Conservation (phyloP, 1,139 yeast species). For the Taphrina wiesneri region DNA sequence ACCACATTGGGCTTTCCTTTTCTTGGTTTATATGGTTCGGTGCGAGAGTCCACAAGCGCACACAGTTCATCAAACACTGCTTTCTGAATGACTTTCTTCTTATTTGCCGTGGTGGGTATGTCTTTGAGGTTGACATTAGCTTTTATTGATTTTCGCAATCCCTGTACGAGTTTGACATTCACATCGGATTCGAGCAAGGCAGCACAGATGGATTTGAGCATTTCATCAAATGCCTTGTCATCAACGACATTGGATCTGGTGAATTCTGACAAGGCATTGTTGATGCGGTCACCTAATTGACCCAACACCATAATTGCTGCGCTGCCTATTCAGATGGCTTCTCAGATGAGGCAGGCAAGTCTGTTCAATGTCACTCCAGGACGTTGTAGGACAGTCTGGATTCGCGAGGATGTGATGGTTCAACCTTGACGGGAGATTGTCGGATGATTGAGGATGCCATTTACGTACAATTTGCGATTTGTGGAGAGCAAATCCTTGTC, state of each 20-base stretch:
- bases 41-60: constrained; percentile 69
- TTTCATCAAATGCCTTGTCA: constrained; percentile 61
- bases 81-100: constrained; percentile 79
- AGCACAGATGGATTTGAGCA: constrained; percentile 84
- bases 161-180: constrained; percentile 77
- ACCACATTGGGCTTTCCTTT: constrained; percentile 72
- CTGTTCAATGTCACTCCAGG: too few species aligned
- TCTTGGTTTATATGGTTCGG: constrained; percentile 78
- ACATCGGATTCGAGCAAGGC: constrained; percentile 93
- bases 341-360: too few species aligned
- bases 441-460: not conserved
- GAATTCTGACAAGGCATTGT: constrained; percentile 69
- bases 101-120: constrained; percentile 56
- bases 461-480: too few species aligned
- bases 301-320: constrained; percentile 77
- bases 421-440: not conserved
- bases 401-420: not conserved
- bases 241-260: constrained; percentile 62
- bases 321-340: not conserved
- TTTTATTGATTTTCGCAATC: constrained; percentile 72
- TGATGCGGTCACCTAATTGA: constrained; percentile 86
- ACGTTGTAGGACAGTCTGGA: not conserved
- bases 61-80: constrained; percentile 89
- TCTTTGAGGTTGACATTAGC: constrained; percentile 57
- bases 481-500: not conserved